Evolutionary conservation across 2,329 filamentous ascomycete genomes (phyloP).

Genomic region (Cladosporium sp.): DNA sequence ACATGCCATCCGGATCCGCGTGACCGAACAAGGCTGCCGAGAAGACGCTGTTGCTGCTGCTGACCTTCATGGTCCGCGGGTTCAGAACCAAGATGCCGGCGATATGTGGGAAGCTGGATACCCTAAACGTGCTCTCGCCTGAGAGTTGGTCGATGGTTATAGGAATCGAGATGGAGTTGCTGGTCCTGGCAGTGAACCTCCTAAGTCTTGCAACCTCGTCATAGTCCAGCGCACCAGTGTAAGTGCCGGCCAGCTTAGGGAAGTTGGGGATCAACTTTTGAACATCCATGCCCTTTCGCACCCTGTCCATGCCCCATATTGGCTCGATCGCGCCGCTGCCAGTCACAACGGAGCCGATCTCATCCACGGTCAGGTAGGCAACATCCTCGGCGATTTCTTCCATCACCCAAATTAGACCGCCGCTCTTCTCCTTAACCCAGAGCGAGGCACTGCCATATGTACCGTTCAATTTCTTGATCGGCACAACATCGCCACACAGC

Average conservation of each 20-base stretch:
- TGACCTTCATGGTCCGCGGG: constrained; percentile 74
- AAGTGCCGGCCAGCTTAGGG: constrained; percentile 71
- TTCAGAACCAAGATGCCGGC: constrained; percentile 92
- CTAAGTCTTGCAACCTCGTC: constrained; percentile 69
- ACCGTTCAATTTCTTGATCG: constrained; percentile 94
- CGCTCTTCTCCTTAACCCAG: constrained; percentile 97
- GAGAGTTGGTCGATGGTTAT: constrained; percentile 74
- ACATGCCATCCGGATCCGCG: constrained; percentile 75
- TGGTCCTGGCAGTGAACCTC: constrained; percentile 83
- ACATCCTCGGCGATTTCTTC: constrained; percentile 97
- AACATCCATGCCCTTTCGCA: constrained; percentile 70
- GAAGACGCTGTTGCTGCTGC: constrained; percentile 93
- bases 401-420: constrained; percentile 93
- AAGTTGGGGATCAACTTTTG: constrained; percentile 78
- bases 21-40: constrained; percentile 90
- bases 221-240: constrained; percentile 74
- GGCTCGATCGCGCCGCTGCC: constrained; percentile 74
- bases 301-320: constrained; percentile 77
- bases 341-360: constrained; percentile 70
- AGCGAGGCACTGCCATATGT: constrained; percentile 87
- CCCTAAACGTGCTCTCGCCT: constrained; percentile 69
- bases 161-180: constrained; percentile 76
- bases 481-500: constrained; percentile 95
- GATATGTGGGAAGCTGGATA: constrained; percentile 96
- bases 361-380: constrained; percentile 72